These are phyloP conservation scores for Conoideocrella luteorostrata DNA, from an alignment of 2,329 filamentous ascomycete genomes.

Conservation along the genomic window DNA sequence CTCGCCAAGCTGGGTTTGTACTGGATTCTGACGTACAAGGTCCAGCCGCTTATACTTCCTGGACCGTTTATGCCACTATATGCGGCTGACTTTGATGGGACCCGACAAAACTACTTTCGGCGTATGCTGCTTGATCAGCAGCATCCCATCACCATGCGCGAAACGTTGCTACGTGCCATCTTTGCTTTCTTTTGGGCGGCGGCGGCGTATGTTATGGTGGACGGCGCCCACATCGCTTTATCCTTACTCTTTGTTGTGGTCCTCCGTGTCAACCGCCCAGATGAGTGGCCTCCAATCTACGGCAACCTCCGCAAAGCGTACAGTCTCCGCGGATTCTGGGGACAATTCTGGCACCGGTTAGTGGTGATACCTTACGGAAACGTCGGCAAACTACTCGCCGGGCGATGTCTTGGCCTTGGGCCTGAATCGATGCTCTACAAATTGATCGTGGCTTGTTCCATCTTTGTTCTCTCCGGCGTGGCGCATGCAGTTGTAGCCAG, in stretches of 20 bases:
- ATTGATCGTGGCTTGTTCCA: neutral
- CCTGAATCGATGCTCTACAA: neutral
- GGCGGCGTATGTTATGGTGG: neutral
- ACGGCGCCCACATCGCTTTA: neutral
- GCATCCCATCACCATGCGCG: neutral
- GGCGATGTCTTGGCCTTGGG: neutral
- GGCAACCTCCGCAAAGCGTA: neutral
- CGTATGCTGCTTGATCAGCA: neutral
- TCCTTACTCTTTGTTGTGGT: neutral
- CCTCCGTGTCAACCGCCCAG: neutral
- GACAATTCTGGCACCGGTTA: constrained; percentile 2
- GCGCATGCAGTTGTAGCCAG: neutral
- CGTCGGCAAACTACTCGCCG: neutral
- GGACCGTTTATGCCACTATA: neutral
- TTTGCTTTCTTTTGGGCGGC: neutral
- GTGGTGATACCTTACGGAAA: neutral
- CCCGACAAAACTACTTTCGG: neutral
- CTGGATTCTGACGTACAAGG: neutral
- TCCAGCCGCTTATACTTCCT: neutral
- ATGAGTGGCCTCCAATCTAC: constrained; percentile 1
- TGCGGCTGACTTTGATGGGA: neutral
- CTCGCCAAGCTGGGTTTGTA: neutral
- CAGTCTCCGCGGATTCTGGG: constrained; percentile 2
- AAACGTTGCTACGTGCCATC: neutral
- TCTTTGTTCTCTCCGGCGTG: neutral